Evolutionary conservation across 495 filamentous ascomycete species (phyloP), one percentile per base, ranked within the genome.

Genomic region (Aspergillus wentii): DNA sequence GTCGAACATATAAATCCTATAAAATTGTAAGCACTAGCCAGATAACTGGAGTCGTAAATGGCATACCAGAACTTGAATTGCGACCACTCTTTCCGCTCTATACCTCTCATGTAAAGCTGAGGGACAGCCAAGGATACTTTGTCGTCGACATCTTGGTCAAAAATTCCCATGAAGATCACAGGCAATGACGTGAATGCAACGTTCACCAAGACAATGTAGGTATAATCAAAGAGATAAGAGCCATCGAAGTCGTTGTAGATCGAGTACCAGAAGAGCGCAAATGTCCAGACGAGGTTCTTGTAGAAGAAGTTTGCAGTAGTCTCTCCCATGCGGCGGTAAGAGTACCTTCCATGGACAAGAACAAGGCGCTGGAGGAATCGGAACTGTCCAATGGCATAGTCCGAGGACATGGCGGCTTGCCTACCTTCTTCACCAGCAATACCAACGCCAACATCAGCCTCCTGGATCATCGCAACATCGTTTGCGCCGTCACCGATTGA

Each of bases 381-480:
- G 70, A 99, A 99, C 61, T 99, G 94, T 13, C 89, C 94, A 54
- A 99, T 95, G 25, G 92, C 92, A 62, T 95, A 99, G 62, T 99
- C 94, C 8, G 94, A 91, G 27, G 87, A 96, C 94, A 99, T 99
- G 54, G 89, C 94, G 26, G 94, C 94, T 59, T 95, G 89, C 56
- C 94, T 75, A 38, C 94, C 94, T 74, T 99, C 94, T 46, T 89
- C 88, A 62, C 94, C 94, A 43, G 94, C 91, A 61, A 99, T 96
- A 59, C 94, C 94, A 38, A 99, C 91, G 59, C 94, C 94, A 14
- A 97, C 88, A 63, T 99, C 89, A 4, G 94, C 94, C 62, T 97
- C 90, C 63, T 99, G 94, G 56, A 99, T 99, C 94, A 99, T 99
- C 25, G 94, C 94, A 44, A 97, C 94, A 64, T 99, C 94, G 63